Evolutionary conservation across 2,329 filamentous ascomycete genomes (phyloP).

Genomic region (Myriosclerotinia duriaeana): DNA sequence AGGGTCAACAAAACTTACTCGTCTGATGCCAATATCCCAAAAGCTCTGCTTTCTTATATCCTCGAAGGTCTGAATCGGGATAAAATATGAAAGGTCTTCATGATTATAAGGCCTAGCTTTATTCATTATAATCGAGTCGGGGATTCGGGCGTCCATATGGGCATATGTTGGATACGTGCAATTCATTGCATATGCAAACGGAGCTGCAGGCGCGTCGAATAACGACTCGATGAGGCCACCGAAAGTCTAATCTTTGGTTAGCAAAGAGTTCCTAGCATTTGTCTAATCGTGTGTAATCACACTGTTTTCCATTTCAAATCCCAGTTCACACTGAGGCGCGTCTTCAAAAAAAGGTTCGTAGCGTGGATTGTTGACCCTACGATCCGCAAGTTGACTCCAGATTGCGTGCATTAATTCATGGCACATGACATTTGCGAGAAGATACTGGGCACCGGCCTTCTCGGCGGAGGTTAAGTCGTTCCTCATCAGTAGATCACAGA

Average conservation of each 20-base stretch:
- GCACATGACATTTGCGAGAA: neutral
- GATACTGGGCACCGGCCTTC: slow-evolving; percentile 8
- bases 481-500: slow-evolving; percentile 1
- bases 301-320: slow-evolving; percentile 16
- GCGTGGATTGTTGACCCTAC: accelerated
- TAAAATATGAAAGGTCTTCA: neutral
- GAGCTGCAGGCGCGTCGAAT: slow-evolving; percentile 1
- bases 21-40: slow-evolving; percentile 15
- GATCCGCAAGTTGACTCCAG: neutral
- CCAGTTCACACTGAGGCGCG: slow-evolving; percentile 10
- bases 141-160: accelerated
- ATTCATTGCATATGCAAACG: slow-evolving; percentile 4
- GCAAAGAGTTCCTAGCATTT: neutral
- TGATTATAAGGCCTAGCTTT: neutral
- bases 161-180: neutral
- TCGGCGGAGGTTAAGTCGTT: slow-evolving; percentile 16
- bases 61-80: slow-evolving; percentile 14
- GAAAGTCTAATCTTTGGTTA: slow-evolving; percentile 8
- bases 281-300: neutral
- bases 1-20: neutral
- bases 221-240: slow-evolving; percentile 16
- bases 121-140: neutral
- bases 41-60: slow-evolving; percentile 3
- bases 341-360: slow-evolving; percentile 19
- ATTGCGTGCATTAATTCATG: slow-evolving; percentile 15